A percentile compares a stretch with the other conserved stretches of the same genome.
phyloP scores from a whole-genome alignment of 2,329 filamentous ascomycete species.

The Aspergillus quadricinctus region DNA sequence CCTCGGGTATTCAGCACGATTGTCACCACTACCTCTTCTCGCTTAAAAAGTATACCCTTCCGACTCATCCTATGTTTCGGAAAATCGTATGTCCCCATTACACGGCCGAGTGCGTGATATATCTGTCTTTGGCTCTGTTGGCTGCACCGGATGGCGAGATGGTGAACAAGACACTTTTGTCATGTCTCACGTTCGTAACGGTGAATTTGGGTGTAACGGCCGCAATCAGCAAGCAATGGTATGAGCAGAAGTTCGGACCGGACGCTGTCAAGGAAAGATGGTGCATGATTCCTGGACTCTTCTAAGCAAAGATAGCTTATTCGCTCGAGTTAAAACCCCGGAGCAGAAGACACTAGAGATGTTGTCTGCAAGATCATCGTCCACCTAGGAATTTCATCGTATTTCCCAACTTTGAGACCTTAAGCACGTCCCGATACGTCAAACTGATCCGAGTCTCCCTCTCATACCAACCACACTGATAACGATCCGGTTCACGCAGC shows the following conservation, averaged over 20 bases:
- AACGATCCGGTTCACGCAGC: conserved; percentile 41
- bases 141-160: conserved; percentile 63
- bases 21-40: conserved; percentile 67
- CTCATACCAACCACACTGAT: conserved; percentile 40
- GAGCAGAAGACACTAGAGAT: not conserved
- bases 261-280: conserved; percentile 60
- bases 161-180: conserved; percentile 69
- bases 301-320: conserved; percentile 17
- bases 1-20: conserved; percentile 68
- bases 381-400: conserved; percentile 55
- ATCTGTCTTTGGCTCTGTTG: conserved; percentile 69
- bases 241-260: conserved; percentile 67
- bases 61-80: conserved; percentile 66
- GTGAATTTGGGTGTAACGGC: conserved; percentile 82
- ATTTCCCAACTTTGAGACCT: conserved; percentile 68
- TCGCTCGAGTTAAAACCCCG: not conserved
- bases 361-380: conserved; percentile 11
- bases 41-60: conserved; percentile 78
- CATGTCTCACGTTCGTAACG: conserved; percentile 67
- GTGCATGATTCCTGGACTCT: conserved; percentile 66
- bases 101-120: conserved; percentile 79
- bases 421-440: conserved; percentile 78
- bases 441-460: conserved; percentile 55
- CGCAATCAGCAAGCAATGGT: conserved; percentile 73
- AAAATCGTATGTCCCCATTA: conserved; percentile 83